Base-by-base conservation (phyloP, 2,329 filamentous ascomycete genomes). In the Colletotrichum sp. region DNA sequence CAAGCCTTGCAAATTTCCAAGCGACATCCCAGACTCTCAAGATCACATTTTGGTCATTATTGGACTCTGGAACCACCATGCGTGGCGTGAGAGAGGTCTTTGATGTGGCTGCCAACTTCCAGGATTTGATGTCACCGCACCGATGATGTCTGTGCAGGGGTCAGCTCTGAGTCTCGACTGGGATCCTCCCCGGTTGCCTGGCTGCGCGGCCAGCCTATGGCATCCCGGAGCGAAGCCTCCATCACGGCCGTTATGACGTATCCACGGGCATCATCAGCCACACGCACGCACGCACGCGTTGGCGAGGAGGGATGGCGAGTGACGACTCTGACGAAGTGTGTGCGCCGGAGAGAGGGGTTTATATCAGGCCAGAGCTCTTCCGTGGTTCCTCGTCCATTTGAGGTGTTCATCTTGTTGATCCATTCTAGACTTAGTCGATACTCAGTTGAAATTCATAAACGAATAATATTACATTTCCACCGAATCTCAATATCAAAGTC, bases 211-310 rank as follows among this genome's bases (percentile, higher is more conserved):
- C 70, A 65, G 71, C 74, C 74, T 74, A 76, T 76, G 59, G 56
- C 65, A 76, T 70, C 59, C 59, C 65, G 48, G 26, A 24, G 48
- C 61, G 74, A 74, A 64, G 61, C 74, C 65, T 74, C 74, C 74
- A 74, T 74, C 71, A 76, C 66, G 36, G 74, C 66, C 48, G 24
- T 43, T 69, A 76, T 76, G 74, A 76, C 74, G 74, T 76, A 76
- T 48, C 34, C 36, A 38, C 63, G 30, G 34, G 52, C 71, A 76
- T 74, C 65, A 66, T 70, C 74, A 76, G 74, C 74, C 71, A 76
- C 71, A 76, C 61, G 24, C 65, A 61, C 63, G 30, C 63, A 63
- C 70, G 55, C 61, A 70, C 38, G 64, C 59, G 71, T 38, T 52
- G 34, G 14, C 5, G 48, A 55, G 61, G 74, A 38, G 64, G 74